Conservation (phyloP, 2,329 filamentous ascomycete genomes). For the Trichothecium roseum region DNA sequence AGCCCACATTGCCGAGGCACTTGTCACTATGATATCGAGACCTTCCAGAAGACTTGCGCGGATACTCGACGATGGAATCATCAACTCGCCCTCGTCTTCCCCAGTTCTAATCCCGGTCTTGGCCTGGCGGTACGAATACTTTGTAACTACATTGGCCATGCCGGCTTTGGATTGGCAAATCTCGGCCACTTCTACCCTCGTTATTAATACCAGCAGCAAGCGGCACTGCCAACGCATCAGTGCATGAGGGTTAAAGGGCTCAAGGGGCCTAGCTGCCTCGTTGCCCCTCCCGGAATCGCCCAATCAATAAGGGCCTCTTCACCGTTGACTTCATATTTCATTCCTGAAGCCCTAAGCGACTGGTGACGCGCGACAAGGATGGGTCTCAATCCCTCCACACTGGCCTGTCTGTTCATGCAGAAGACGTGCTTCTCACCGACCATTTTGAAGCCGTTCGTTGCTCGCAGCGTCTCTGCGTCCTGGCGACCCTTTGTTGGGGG, state of each 20-base stretch:
- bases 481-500: constrained; percentile 1
- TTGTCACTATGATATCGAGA: no score
- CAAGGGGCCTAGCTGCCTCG: constrained; percentile 26
- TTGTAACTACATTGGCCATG: no score
- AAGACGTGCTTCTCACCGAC: constrained; percentile 20
- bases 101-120: no score
- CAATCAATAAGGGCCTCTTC: constrained; percentile 14
- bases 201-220: constrained; percentile 40
- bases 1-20: no score
- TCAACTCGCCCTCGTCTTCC: no score
- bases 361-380: constrained; percentile 4
- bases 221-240: constrained; percentile 67
- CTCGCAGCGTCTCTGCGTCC: not conserved
- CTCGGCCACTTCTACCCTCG: not conserved
- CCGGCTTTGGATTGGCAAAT: no score
- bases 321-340: constrained; percentile 10
- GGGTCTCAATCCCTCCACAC: constrained; percentile 10
- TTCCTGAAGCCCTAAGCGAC: constrained; percentile 3
- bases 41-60: no score
- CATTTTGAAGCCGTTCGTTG: constrained; percentile 2
- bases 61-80: no score
- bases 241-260: constrained; percentile 50
- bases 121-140: no score
- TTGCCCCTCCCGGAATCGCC: constrained; percentile 13
- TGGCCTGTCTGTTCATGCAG: constrained; percentile 20